Conservation (phyloP, 495 filamentous ascomycete genomes). For the Cryomyces minteri region DNA sequence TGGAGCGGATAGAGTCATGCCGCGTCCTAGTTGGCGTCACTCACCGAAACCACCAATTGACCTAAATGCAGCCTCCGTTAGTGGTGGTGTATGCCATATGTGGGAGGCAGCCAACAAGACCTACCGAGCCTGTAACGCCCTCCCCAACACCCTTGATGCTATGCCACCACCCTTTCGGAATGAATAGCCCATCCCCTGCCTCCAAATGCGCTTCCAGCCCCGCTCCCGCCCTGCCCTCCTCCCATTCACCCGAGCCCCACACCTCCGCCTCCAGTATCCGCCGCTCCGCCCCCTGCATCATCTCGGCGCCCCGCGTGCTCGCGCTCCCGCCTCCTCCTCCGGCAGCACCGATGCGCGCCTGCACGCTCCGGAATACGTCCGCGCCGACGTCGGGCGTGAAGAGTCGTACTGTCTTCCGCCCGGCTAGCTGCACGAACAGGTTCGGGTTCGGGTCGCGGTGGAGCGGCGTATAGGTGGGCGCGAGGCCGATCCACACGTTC, state of each 20-base stretch:
- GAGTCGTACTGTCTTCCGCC: constrained; percentile 56
- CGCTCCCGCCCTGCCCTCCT: constrained; percentile 8
- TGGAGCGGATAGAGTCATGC: too few relatives aligned
- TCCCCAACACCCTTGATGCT: constrained; percentile 57
- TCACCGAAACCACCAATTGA: constrained; percentile 89
- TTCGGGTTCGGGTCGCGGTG: constrained; percentile 93
- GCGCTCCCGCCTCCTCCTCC: constrained; percentile 28
- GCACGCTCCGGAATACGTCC: constrained; percentile 36
- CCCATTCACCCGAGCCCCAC: constrained; percentile 33
- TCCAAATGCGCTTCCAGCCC: constrained; percentile 40
- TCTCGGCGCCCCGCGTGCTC: constrained; percentile 60
- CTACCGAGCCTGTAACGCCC: constrained; percentile 47
- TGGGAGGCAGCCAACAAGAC: constrained; percentile 11
- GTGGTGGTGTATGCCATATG: constrained; percentile 6
- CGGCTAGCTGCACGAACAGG: constrained; percentile 67
- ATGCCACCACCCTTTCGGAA: constrained; percentile 94
- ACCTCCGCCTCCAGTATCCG: constrained; percentile 42
- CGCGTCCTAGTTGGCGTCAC: not conserved
- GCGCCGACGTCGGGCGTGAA: constrained; percentile 41
- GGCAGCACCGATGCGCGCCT: constrained; percentile 25
- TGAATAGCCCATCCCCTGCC: constrained; percentile 61
- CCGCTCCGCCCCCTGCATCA: constrained; percentile 71
- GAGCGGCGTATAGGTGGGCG: constrained; percentile 73
- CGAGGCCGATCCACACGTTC: constrained; percentile 73
- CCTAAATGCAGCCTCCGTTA: constrained; percentile 25